Evolutionary conservation across 1,284 basidiomycete genomes (phyloP).

Genomic region (Testicularia cyperi): DNA sequence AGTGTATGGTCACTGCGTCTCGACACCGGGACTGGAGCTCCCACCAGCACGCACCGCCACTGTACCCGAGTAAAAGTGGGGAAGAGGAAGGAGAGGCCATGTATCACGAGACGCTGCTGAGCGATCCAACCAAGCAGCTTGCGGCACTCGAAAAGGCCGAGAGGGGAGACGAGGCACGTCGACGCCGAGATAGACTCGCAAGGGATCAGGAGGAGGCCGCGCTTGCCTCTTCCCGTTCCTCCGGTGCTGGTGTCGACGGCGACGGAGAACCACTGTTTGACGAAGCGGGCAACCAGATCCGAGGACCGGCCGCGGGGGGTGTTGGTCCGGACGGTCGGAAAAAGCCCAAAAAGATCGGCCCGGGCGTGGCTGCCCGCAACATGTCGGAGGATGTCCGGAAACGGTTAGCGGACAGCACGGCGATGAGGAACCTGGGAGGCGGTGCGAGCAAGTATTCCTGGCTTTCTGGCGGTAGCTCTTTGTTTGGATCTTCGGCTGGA

Average conservation of each 20-base stretch:
- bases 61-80: slow-evolving; percentile 26
- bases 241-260: slow-evolving; percentile 12
- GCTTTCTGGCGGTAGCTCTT: slow-evolving; percentile 26
- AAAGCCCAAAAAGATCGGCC: slow-evolving; percentile 44
- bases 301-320: too few species aligned
- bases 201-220: slow-evolving; percentile 49
- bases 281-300: slow-evolving; percentile 17
- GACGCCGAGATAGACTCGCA: slow-evolving; percentile 43
- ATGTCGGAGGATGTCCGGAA: slow-evolving; percentile 57
- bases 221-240: slow-evolving; percentile 12
- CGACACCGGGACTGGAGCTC: slow-evolving; percentile 56
- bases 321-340: slow-evolving; percentile 20
- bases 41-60: slow-evolving; percentile 49
- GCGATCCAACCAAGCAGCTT: slow-evolving; percentile 51
- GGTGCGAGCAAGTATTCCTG: slow-evolving; percentile 47
- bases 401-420: slow-evolving; percentile 55
- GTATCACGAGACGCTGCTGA: slow-evolving; percentile 53
- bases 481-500: too few species aligned
- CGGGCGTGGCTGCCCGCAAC: slow-evolving; percentile 46
- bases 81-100: slow-evolving; percentile 29
- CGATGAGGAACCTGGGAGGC: slow-evolving; percentile 52
- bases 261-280: slow-evolving; percentile 38
- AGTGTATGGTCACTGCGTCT: slow-evolving; percentile 52
- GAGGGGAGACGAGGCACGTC: slow-evolving; percentile 48
- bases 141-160: slow-evolving; percentile 55